Evolutionary conservation across 2,329 filamentous ascomycete species (phyloP).

Genomic region (Colletotrichum lentis): DNA sequence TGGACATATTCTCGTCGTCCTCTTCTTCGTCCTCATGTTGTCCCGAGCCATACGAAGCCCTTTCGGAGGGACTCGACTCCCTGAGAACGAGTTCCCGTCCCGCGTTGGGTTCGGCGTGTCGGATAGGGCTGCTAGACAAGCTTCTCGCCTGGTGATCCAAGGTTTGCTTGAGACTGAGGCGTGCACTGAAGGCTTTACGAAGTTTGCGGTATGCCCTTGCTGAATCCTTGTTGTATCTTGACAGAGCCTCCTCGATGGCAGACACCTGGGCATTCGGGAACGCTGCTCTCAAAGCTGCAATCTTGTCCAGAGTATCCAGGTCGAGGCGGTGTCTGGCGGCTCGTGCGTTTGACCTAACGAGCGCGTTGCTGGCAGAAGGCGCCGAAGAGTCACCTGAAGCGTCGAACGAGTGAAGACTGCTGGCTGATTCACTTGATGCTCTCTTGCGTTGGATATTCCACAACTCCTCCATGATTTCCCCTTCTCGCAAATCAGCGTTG

Average conservation of each 20-base stretch:
- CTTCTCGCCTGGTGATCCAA: slow-evolving; percentile 41
- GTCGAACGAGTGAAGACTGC: not conserved
- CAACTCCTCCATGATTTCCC: slow-evolving; percentile 37
- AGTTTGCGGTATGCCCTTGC: slow-evolving; percentile 51
- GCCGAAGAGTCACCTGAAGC: not conserved
- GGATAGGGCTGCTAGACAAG: slow-evolving; percentile 21
- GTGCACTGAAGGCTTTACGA: slow-evolving; percentile 39
- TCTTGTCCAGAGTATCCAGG: slow-evolving; percentile 45
- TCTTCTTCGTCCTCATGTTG: not conserved
- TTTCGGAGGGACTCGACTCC: slow-evolving; percentile 8
- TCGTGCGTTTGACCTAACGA: slow-evolving; percentile 13
- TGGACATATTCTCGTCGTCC: not conserved
- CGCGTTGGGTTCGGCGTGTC: not conserved
- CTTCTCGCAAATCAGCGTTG: slow-evolving; percentile 45
- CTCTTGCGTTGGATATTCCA: slow-evolving; percentile 19
- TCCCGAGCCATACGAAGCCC: not conserved
- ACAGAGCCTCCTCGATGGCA: slow-evolving; percentile 49
- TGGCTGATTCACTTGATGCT: not conserved
- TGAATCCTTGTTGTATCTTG: slow-evolving; percentile 47
- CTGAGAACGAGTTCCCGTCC: slow-evolving; percentile 18
- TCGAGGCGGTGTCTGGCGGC: not conserved
- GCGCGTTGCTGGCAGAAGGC: slow-evolving; percentile 19
- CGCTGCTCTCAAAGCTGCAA: slow-evolving; percentile 51
- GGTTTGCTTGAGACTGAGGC: slow-evolving; percentile 47
- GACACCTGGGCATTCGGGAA: slow-evolving; percentile 53